A percentile compares a stretch with the other conserved stretches of the same genome.
phyloP scores from a whole-genome alignment of 148 eudicot genomes.

The Vaccinium corymbosum region DNA sequence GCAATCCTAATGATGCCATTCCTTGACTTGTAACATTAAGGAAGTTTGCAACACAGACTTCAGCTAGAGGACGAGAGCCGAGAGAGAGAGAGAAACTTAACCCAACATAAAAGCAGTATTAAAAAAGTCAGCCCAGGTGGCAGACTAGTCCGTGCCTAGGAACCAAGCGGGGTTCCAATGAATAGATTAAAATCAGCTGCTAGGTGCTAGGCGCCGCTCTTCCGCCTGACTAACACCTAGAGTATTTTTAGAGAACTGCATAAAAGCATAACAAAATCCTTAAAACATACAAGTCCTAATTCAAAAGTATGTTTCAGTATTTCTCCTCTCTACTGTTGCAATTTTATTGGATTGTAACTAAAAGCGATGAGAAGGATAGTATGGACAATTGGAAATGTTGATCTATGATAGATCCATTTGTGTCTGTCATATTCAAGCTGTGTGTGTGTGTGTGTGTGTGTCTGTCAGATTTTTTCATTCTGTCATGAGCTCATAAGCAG shows the following conservation, averaged over 20 bases:
- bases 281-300: not conserved
- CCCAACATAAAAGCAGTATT: not conserved
- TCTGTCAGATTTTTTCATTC: not conserved
- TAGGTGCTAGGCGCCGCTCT: too few species aligned
- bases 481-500: not conserved
- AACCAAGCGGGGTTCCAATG: too few species aligned
- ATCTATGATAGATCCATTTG: too few species aligned
- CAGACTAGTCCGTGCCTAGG: too few species aligned
- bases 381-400: too few species aligned
- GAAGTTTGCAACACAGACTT: not conserved
- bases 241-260: too few species aligned
- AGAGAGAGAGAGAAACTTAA: not conserved
- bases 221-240: too few species aligned
- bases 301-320: not conserved
- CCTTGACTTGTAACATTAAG: not conserved
- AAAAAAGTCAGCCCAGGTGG: too few species aligned
- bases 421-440: too few species aligned
- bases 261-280: not conserved
- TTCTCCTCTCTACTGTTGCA: slow-evolving; percentile 1
- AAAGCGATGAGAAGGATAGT: too few species aligned
- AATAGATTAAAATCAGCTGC: too few species aligned
- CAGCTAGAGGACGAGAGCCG: not conserved
- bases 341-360: not conserved
- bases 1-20: slow-evolving; percentile 13
- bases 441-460: too few species aligned